A percentile compares a stretch with the other conserved stretches of the same genome.
phyloP scores from a whole-genome alignment of 1,284 basidiomycete species.

The Schizopora paradoxa region DNA sequence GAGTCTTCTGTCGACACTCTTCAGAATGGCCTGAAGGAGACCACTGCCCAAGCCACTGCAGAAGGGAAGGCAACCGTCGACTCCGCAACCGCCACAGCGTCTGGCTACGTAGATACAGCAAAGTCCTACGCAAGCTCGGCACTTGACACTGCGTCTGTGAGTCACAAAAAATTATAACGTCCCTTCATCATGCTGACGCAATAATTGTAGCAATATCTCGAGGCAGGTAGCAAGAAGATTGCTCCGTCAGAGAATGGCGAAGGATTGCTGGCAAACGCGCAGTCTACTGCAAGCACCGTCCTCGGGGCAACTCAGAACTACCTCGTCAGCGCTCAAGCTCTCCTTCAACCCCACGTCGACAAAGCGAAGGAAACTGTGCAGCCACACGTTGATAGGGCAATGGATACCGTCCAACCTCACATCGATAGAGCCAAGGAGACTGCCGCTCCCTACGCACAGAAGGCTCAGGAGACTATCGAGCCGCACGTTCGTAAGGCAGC shows the following conservation, averaged over 20 bases:
- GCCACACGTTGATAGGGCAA: constrained; percentile 24
- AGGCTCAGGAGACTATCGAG: constrained; percentile 8
- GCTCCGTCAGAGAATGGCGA: constrained; percentile 19
- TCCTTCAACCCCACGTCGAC: constrained; percentile 32
- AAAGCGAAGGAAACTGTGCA: constrained; percentile 22
- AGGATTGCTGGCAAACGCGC: constrained; percentile 30
- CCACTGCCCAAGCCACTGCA: constrained; percentile 46
- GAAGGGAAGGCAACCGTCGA: constrained; percentile 49
- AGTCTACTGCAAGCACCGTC: constrained; percentile 32
- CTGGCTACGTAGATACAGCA: constrained; percentile 47
- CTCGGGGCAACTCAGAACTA: constrained; percentile 33
- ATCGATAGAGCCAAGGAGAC: constrained; percentile 30
- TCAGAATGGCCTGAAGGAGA: constrained; percentile 35
- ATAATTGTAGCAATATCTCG: constrained; percentile 13
- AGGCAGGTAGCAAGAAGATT: constrained; percentile 13
- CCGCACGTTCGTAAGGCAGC: constrained; percentile 7
- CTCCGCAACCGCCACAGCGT: constrained; percentile 37
- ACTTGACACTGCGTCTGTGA: constrained; percentile 48
- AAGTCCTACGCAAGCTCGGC: constrained; percentile 42
- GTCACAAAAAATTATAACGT: too few species aligned
- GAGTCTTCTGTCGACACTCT: constrained; percentile 40
- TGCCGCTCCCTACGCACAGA: constrained; percentile 22
- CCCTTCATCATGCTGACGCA: not conserved
- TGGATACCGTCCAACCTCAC: constrained; percentile 26
- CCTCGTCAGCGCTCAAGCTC: constrained; percentile 35